Conservation (phyloP, 352 stramenopile genomes). For the Phytopythium aichiense region DNA sequence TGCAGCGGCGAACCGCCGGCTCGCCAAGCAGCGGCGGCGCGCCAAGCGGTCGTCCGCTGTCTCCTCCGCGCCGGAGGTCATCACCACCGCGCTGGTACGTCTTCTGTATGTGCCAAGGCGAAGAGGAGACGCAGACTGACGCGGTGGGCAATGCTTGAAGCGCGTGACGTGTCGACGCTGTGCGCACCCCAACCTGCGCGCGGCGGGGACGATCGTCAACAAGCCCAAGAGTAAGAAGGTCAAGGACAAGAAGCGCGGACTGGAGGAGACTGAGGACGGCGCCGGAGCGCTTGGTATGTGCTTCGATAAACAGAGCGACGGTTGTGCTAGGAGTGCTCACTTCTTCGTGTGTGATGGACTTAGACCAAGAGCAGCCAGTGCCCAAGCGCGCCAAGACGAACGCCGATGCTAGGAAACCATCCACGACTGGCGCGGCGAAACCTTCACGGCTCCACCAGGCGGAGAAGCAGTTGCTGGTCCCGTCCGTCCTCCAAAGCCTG, state of each 20-base stretch:
- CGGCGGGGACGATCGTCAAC: constrained; percentile 42
- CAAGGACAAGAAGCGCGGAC: constrained; percentile 20
- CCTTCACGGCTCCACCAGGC: neutral
- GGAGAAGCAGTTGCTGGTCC: neutral
- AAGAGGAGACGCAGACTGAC: too few relatives aligned
- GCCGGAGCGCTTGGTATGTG: neutral
- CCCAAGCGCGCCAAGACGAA: constrained; percentile 29
- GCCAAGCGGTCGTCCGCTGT: constrained; percentile 6
- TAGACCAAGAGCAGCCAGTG: neutral
- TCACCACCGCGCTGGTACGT: constrained; percentile 1
- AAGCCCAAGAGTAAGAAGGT: constrained; percentile 53
- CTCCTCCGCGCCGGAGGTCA: neutral
- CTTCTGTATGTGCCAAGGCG: neutral
- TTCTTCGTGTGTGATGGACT: neutral
- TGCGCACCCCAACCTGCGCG: constrained; percentile 34
- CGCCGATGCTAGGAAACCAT: neutral
- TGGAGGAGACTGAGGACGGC: constrained; percentile 7
- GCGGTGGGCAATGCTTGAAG: constrained; percentile 13
- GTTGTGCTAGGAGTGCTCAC: too few relatives aligned
- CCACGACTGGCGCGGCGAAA: neutral
- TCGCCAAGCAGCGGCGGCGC: constrained; percentile 32
- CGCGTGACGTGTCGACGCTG: constrained; percentile 54
- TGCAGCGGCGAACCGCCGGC: constrained; percentile 44
- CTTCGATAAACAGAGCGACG: too few relatives aligned
- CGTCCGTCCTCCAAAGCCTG: constrained; percentile 19